phyloP scores from a whole-genome alignment of 306 rosid species.

The Lotus japonicus region DNA sequence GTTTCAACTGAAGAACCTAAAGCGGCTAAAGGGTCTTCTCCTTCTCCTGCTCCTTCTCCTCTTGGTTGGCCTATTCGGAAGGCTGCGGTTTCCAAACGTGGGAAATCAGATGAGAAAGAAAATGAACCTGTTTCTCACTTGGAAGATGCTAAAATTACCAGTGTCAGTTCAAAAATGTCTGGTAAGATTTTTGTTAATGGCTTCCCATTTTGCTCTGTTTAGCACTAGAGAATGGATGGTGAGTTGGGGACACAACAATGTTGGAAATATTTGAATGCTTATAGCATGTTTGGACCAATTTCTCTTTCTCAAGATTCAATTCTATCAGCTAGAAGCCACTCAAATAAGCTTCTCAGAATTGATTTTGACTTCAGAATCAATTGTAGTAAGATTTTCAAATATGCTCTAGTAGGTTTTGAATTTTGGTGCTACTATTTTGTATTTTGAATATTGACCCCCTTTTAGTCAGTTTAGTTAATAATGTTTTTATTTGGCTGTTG shows the following conservation, averaged over 20 bases:
- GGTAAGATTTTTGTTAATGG: slow-evolving; percentile 31
- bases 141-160: slow-evolving; percentile 32
- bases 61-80: slow-evolving; percentile 80
- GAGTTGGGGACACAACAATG: neutral
- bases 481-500: neutral
- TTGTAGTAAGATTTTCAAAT: too few relatives aligned
- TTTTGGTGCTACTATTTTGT: neutral
- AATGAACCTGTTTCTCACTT: slow-evolving; percentile 25
- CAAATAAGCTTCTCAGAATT: too few relatives aligned
- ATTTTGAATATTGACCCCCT: neutral
- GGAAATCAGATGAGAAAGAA: slow-evolving; percentile 42
- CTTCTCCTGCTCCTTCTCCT: slow-evolving; percentile 33
- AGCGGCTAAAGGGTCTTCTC: slow-evolving; percentile 38
- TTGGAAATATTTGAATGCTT: neutral
- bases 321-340: too few relatives aligned
- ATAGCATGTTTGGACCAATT: neutral
- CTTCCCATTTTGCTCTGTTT: neutral
- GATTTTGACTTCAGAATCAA: too few relatives aligned
- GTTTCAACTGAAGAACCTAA: slow-evolving; percentile 33
- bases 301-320: too few relatives aligned
- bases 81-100: slow-evolving; percentile 44
- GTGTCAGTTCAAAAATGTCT: slow-evolving; percentile 42
- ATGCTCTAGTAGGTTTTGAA: neutral
- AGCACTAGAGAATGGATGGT: neutral
- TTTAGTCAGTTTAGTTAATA: neutral